A percentile compares a stretch with the other conserved stretches of the same genome.
Evolutionary conservation across 768 basidiomycete genomes (phyloP).

Genomic region (Leccinum uliginosum): DNA sequence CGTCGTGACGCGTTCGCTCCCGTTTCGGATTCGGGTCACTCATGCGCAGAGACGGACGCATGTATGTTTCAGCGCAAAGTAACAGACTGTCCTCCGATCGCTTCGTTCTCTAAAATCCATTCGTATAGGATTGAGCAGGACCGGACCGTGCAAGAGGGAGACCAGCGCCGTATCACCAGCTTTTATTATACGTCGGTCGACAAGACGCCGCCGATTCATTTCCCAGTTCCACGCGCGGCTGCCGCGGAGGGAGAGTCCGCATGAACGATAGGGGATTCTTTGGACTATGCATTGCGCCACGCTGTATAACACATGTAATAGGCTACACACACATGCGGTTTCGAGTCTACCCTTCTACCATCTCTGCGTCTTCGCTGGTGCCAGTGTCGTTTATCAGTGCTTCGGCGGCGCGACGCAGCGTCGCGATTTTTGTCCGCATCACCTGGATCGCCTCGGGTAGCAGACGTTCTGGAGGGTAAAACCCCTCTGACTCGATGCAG

Average conservation of each 20-base stretch:
- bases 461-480: conserved; percentile 80
- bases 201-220: conserved; percentile 31
- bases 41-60: conserved; percentile 33
- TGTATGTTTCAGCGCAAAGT: conserved; percentile 41
- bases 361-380: conserved; percentile 48
- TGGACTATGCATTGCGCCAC: background rate
- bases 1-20: conserved; percentile 36
- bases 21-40: conserved; percentile 37
- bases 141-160: conserved; percentile 11
- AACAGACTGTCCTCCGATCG: background rate
- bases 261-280: background rate
- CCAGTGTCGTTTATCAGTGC: conserved; percentile 44
- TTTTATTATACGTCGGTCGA: conserved; percentile 33
- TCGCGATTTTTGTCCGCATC: conserved; percentile 74
- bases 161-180: conserved; percentile 30
- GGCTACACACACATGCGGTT: background rate
- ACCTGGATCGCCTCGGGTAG: conserved; percentile 76
- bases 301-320: conserved; percentile 5
- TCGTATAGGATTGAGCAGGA: conserved; percentile 25
- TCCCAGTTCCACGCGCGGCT: conserved; percentile 15
- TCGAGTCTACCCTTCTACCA: conserved; percentile 38
- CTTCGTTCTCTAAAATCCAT: background rate
- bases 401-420: conserved; percentile 55
- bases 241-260: background rate
- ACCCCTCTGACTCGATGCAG: conserved; percentile 87